Evolutionary conservation across 2,329 filamentous ascomycete species (phyloP), one percentile per base, ranked within the genome.

Genomic region (Metarhizium robertsii): DNA sequence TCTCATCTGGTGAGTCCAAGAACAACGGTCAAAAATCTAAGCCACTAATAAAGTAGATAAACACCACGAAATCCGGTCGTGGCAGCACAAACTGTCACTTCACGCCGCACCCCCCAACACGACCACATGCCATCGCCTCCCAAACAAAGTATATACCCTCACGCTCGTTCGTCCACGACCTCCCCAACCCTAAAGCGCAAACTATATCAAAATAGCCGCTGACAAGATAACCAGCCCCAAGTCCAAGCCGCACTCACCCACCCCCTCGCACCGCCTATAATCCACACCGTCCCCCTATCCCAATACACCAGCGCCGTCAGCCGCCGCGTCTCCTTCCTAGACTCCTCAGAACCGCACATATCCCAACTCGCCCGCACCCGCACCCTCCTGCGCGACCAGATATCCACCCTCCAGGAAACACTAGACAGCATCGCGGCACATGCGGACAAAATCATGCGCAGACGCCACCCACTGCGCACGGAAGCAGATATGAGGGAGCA

Each of bases 191-290:
- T 62, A 57, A 58, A 55, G 7, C 2, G 18, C 20, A 16, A 7
- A 6, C 25, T 34, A 0, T 34, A 34, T 18, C 16, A 34, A 34
- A 8, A 34, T 7, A 11, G 32, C 11, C 10, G 8, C 13, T 20
- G 29, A 40, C 34, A n/a, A 20, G 10, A 8, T 25, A 42, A 11
- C 34, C 47, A 52, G 11, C 61, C 66, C 20, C 29, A 38, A 36
- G 52, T 67, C 10, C 30, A 54, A 4, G 55, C 53, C 8, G 65
- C 64, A 1, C 60, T 69, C 4, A 30, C 60, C 2, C 54, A 58
- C 2, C 55, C 59, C 2, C 55, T 58, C 4, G 58, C 61, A 3
- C 65, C 62, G 7, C 32, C 43, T 0, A 29, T 25, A 47, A 55
- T 68, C 2, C 56, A 58, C n/a, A 61, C 64, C 20, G 55, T 67